Base-by-base conservation (phyloP, 495 filamentous ascomycete species). In the Pseudevernia furfuracea region DNA sequence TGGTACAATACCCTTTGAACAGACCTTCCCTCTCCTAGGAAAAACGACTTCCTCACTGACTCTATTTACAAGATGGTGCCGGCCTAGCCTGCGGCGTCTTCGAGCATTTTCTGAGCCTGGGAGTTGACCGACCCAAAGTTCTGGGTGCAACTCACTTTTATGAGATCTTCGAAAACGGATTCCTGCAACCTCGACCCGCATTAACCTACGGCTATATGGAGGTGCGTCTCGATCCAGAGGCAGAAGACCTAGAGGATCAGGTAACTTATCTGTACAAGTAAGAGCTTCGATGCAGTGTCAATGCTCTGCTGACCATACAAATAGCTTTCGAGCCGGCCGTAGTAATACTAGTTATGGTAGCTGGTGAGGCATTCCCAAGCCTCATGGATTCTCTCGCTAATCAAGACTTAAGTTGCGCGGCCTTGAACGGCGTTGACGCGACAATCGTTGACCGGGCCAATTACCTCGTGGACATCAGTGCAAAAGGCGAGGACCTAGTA, bases 61-160 rank as follows among this genome's bases (percentile, higher is more conserved):
- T 37, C 12, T 14, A 15, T 52, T 4, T 52, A 46, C 66, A 84
- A 55, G 89, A 94, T 76, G 94, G 94, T 28, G 89, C 92, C 7
- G 95, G 90, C 0, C 77, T 98, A n/a, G 86, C 90, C 58, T 87
- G 85, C 61, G 90, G 91, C 10, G 85, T 94, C 9, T 85, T 96
- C 44, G 82, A 89, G 67, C 80, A 96, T 72, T 83, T 97, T 34
- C 78, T 94, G 5, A 77, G 74, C 44, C 68, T 82, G 8, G 85
- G 79, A 4, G 63, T 74, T 4, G 78, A 87, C n/a, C 72, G 84
- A 48, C 92, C 95, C 0, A 96, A 91, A 73, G 86, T 97, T 44
- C 79, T 97, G 30, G 90, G 80, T 37, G 89, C 91, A 8, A 97
- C 95, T 0, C 95, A 98, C 71, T 97, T 95, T 67, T 92, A 97